phyloP scores from a whole-genome alignment of 2,329 filamentous ascomycete genomes.

The Fusarium palustre region DNA sequence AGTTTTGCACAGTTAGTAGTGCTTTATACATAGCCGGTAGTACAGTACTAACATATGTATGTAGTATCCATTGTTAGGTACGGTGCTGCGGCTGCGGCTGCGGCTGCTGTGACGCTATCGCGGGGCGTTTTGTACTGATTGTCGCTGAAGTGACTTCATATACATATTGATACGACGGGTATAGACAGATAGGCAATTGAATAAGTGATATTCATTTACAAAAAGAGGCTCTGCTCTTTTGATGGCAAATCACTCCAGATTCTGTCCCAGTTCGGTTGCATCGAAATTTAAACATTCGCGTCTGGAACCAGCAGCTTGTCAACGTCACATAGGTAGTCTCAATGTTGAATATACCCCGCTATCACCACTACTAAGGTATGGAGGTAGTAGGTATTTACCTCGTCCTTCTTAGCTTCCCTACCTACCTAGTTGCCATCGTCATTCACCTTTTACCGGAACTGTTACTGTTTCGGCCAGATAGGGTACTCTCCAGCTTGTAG shows the following conservation, averaged over 20 bases:
- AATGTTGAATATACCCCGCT: constrained; percentile 31
- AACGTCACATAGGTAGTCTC: constrained; percentile 30
- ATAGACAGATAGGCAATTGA: neutral
- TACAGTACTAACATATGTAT: neutral
- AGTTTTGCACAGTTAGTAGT: constrained; percentile 14
- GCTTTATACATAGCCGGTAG: no score
- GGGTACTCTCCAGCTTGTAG: neutral
- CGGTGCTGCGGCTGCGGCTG: no score
- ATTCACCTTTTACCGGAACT: constrained; percentile 13
- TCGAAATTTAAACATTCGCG: neutral
- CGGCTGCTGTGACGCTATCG: constrained; percentile 27
- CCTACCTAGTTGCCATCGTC: constrained; percentile 27
- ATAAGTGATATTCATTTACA: neutral
- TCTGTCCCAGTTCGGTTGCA: neutral
- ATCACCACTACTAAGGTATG: no score
- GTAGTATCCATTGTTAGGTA: no score
- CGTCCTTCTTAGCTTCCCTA: constrained; percentile 8
- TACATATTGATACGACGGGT: constrained; percentile 3
- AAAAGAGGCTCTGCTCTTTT: constrained; percentile 14
- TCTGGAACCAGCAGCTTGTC: constrained; percentile 4
- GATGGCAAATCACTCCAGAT: neutral
- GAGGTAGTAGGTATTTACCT: no score
- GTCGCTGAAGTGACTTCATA: constrained; percentile 34
- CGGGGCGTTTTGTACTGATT: constrained; percentile 24
- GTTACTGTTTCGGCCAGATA: constrained; percentile 3